Base-by-base conservation (phyloP, 2,329 filamentous ascomycete species). In the Phialocephala sp. region DNA sequence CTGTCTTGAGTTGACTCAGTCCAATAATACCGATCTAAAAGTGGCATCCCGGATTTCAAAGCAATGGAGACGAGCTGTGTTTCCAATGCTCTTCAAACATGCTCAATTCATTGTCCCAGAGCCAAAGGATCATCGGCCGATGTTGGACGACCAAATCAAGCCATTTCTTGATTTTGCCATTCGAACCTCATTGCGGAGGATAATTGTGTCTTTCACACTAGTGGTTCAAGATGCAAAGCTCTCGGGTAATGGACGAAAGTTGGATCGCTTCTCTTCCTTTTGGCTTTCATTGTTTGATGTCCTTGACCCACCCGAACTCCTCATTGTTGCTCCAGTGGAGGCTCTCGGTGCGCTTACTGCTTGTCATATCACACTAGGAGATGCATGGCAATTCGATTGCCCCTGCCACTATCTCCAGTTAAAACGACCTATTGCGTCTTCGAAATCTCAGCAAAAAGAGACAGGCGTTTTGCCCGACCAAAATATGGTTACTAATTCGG, bases 311-410 rank as follows among this genome's bases (percentile, higher is more conserved):
- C 67, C 80, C 56, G 79, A 81, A 54, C 75, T 90, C 65, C 85
- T 84, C 8, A 78, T 90, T 62, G 76, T 88, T 56, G 88, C 89
- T 0, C 85, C 89, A 8, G 88, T 89, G 0, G 80, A 83, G 4
- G 85, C 87, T 20, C 80, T 93, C 8, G 87, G 88, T 1, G 82
- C 82, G 0, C 79, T 92, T 58, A 78, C 90, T 4, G 85, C 85
- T 20, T 84, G 84, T 5, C 81, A 80, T 64, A 79, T 91, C 35
- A 83, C 85, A 59, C 79, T 86, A 45, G 80, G 81, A 11, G 86
- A 90, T 72, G 80, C 80, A 5, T 90, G 88, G 87, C 84, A 84
- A 27, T 91, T 91, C 71, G 82, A 87, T 63, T 86, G 87, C 67
- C 82, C 83, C 8, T 84, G 85, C 61, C 89, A 57, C 12, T 57